A percentile compares a stretch with the other conserved stretches of the same genome.
phyloP scores from a whole-genome alignment of 306 rosid species.

The Quercus wislizeni region DNA sequence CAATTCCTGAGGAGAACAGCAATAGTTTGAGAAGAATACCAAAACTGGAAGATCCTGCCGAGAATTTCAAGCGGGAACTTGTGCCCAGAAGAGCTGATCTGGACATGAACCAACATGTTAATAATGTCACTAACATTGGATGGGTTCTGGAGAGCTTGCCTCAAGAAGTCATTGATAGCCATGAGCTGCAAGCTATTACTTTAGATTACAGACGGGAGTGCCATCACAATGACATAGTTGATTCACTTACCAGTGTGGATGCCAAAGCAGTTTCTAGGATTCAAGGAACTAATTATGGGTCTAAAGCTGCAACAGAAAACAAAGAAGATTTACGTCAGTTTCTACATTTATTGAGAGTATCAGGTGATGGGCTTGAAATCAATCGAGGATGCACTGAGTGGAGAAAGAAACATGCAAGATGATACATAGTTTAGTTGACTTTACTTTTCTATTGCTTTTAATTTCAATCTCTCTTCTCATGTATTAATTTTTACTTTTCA shows the following conservation, averaged over 20 bases:
- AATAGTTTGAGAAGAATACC: conserved; percentile 71
- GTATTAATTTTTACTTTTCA: background rate
- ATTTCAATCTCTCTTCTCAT: conserved; percentile 1
- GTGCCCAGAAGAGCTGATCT: conserved; percentile 95
- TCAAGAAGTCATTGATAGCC: conserved; percentile 79
- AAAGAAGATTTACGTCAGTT: conserved; percentile 50
- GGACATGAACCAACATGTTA: conserved; percentile 96
- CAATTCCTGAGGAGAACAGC: conserved; percentile 74
- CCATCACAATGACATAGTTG: conserved; percentile 74
- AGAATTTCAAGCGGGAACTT: conserved; percentile 58
- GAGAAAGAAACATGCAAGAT: conserved; percentile 83
- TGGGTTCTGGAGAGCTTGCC: conserved; percentile 99
- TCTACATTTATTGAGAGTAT: conserved; percentile 72
- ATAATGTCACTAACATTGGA: conserved; percentile 84
- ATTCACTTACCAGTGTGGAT: conserved; percentile 66
- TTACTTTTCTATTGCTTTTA: conserved; percentile 2
- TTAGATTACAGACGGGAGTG: conserved; percentile 96
- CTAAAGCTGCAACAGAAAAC: conserved; percentile 28
- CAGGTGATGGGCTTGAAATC: conserved; percentile 71
- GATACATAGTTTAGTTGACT: conserved; percentile 19
- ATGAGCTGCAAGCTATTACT: conserved; percentile 80
- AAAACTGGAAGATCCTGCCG: conserved; percentile 75
- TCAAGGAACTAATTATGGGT: conserved; percentile 53
- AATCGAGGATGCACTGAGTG: conserved; percentile 86
- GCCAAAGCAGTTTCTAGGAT: conserved; percentile 35